Percentiles rank a stretch among this genome's conserved stretches.
These are phyloP conservation scores for Anthracocystis walkeri DNA, from an alignment of 1,284 basidiomycete species.

Conservation along the genomic window DNA sequence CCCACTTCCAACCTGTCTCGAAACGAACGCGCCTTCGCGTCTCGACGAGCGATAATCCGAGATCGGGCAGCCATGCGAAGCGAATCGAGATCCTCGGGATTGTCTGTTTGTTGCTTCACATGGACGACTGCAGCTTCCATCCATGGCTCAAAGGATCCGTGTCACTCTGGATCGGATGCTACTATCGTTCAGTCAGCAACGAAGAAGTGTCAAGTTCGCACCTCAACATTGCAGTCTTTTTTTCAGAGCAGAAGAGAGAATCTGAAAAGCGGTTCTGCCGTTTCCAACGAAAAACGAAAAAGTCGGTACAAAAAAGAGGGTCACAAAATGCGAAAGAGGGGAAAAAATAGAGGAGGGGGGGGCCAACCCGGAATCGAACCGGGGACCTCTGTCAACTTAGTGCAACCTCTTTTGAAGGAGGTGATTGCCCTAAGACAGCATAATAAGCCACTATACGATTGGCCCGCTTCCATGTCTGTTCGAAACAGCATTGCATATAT, in stretches of 20 bases:
- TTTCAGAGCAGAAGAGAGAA: background rate
- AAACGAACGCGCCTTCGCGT: constrained; percentile 4
- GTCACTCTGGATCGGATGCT: no score
- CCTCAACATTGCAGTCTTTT: no score
- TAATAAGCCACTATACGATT: constrained; percentile 60
- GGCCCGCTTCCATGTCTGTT: constrained; percentile 21
- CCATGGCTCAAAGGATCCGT: no score
- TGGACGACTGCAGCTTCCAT: no score
- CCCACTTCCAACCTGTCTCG: background rate
- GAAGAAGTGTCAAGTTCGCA: no score
- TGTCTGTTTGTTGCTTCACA: background rate
- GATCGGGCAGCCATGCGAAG: background rate
- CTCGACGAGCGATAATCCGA: background rate
- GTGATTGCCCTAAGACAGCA: constrained; percentile 53
- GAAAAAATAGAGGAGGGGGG: constrained; percentile 14
- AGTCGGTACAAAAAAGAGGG: background rate
- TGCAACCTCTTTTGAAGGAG: background rate
- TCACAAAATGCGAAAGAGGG: background rate
- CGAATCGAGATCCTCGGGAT: background rate
- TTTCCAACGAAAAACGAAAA: background rate
- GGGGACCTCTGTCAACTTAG: constrained; percentile 58
- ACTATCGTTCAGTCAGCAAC: no score
- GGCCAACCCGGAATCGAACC: constrained; percentile 58
- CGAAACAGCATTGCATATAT: background rate
- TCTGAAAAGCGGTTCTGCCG: background rate